phyloP scores from a whole-genome alignment of 768 basidiomycete genomes.

The Rhodotorula taiwanensis region DNA sequence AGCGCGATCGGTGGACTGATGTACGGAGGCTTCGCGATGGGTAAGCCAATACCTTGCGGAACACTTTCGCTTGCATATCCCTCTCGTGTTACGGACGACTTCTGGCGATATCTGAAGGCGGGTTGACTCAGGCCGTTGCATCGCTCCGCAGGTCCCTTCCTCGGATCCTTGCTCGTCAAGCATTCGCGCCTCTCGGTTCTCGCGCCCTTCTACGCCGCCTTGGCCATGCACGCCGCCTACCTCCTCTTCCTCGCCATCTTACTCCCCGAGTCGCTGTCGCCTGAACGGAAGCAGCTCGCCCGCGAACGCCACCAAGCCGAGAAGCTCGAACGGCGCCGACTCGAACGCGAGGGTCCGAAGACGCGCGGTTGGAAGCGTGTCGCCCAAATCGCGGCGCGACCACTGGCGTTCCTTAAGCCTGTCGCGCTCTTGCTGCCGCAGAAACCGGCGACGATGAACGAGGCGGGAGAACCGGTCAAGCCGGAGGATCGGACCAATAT shows the following conservation, averaged over 20 bases:
- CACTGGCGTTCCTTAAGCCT: slow-evolving; percentile 43
- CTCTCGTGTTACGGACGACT: no score
- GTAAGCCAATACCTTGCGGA: no score
- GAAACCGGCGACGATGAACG: neutral
- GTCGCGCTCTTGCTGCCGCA: slow-evolving; percentile 41
- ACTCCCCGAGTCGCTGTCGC: slow-evolving; percentile 47
- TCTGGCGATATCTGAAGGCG: no score
- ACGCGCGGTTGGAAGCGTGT: neutral
- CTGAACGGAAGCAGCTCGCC: slow-evolving; percentile 38
- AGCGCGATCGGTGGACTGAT: slow-evolving; percentile 44
- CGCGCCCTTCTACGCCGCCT: slow-evolving; percentile 46
- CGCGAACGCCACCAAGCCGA: slow-evolving; percentile 26
- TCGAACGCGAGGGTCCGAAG: no score
- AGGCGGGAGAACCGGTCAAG: neutral
- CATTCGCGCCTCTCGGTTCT: slow-evolving; percentile 4
- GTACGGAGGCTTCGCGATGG: slow-evolving; percentile 46
- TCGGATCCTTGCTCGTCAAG: slow-evolving; percentile 9
- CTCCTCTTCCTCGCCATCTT: slow-evolving; percentile 41
- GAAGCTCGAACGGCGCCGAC: neutral
- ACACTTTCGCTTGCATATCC: no score
- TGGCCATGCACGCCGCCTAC: slow-evolving; percentile 39
- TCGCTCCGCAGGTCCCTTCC: no score
- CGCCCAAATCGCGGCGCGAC: neutral
- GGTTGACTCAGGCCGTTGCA: no score
- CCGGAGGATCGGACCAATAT: slow-evolving; percentile 4